Conservation (phyloP, 305 asterid genomes). For the Euphrasia arctica region DNA sequence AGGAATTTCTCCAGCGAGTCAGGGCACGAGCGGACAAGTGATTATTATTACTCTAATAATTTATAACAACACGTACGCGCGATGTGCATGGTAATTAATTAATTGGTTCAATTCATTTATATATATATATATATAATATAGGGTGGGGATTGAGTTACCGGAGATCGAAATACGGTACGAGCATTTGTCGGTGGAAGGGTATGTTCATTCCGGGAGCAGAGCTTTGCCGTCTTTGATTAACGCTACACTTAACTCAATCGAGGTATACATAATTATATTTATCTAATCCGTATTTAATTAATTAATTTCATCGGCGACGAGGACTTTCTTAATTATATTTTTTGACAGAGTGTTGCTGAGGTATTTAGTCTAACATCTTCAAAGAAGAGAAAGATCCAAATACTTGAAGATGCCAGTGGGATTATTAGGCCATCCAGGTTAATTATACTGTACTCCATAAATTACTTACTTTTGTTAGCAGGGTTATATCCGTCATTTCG, state of each 20-base stretch:
- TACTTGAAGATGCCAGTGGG: slow-evolving; percentile 36
- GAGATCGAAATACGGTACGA: slow-evolving; percentile 36
- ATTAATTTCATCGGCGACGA: too few relatives aligned
- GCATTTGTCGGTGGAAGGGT: slow-evolving; percentile 37
- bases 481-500: too few relatives aligned
- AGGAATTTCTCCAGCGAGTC: too few relatives aligned
- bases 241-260: slow-evolving; percentile 31
- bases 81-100: too few relatives aligned
- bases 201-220: slow-evolving; percentile 34
- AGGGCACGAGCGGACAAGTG: too few relatives aligned
- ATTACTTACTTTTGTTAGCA: too few relatives aligned
- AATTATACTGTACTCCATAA: too few relatives aligned
- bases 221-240: slow-evolving; percentile 40
- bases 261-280: slow-evolving; percentile 21
- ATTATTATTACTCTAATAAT: too few relatives aligned
- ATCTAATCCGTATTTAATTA: too few relatives aligned
- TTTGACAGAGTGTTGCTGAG: slow-evolving; percentile 27
- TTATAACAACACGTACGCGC: too few relatives aligned
- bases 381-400: slow-evolving; percentile 38
- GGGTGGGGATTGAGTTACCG: slow-evolving; percentile 41
- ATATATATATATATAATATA: neutral
- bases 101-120: too few relatives aligned
- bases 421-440: slow-evolving; percentile 44
- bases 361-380: slow-evolving; percentile 27
- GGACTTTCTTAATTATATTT: too few relatives aligned